Conservation (phyloP, 2,329 filamentous ascomycete species). For the Diplocarpon rosae region DNA sequence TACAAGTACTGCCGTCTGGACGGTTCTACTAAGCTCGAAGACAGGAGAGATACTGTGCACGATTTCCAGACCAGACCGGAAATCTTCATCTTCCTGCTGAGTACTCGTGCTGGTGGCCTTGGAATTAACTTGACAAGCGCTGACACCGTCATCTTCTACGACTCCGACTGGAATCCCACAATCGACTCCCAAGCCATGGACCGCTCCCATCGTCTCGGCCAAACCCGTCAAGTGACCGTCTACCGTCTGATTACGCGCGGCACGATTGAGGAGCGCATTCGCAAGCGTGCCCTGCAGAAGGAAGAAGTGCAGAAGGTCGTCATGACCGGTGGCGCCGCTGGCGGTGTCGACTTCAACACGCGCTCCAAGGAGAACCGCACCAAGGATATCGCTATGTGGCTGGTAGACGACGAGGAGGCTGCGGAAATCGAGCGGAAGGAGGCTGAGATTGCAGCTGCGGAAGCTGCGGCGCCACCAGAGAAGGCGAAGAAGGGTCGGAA, state of each 20-base stretch:
- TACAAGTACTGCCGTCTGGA: conserved; percentile 98
- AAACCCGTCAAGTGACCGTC: conserved; percentile 91
- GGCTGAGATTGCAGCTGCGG: conserved; percentile 59
- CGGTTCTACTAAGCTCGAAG: conserved; percentile 93
- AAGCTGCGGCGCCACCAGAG: conserved; percentile 49
- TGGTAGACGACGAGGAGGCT: conserved; percentile 92
- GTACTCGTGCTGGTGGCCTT: conserved; percentile 90
- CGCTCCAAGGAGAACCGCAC: conserved; percentile 83
- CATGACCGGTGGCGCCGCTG: conserved; percentile 73
- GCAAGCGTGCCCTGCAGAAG: conserved; percentile 93
- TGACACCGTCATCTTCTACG: conserved; percentile 99
- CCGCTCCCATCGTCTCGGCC: conserved; percentile 90
- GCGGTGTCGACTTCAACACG: conserved; percentile 93
- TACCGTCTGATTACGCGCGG: conserved; percentile 94
- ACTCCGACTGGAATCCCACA: conserved; percentile 98
- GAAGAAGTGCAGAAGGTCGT: conserved; percentile 97
- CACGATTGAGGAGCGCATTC: conserved; percentile 95
- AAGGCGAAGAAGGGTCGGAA: conserved; percentile 52
- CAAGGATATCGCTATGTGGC: conserved; percentile 97
- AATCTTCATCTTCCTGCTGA: conserved; percentile 94
- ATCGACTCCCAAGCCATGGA: conserved; percentile 99
- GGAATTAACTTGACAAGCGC: conserved; percentile 96
- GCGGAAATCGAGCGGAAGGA: conserved; percentile 89
- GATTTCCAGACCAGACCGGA: conserved; percentile 93
- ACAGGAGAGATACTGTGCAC: conserved; percentile 88